A percentile compares a stretch with the other conserved stretches of the same genome.
phyloP scores from a whole-genome alignment of 2,329 filamentous ascomycete genomes.

The Diplodia sapinea region DNA sequence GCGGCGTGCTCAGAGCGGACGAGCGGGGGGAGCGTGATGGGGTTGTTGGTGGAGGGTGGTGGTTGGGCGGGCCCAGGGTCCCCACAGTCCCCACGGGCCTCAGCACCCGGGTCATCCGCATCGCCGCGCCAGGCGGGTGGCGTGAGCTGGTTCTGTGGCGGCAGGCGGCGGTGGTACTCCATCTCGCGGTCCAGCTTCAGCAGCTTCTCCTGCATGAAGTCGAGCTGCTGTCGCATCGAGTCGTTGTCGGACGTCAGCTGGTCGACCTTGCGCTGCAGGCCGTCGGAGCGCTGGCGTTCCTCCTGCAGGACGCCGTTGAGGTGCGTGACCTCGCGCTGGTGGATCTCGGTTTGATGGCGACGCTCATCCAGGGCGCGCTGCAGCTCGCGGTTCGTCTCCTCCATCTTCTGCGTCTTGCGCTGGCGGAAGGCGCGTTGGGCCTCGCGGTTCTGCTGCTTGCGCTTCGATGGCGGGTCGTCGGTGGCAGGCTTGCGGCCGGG shows the following conservation, averaged over 20 bases:
- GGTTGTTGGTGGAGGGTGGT: conserved; percentile 1
- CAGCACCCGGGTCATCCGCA: conserved; percentile 23
- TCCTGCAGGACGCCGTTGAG: conserved; percentile 26
- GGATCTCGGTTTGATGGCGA: conserved; percentile 34
- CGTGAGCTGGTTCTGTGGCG: conserved; percentile 31
- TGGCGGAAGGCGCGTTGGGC: conserved; percentile 92
- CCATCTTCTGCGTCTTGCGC: conserved; percentile 81
- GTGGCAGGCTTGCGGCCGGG: conserved; percentile 93
- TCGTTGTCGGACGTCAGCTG: conserved; percentile 32
- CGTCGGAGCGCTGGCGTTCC: conserved; percentile 32
- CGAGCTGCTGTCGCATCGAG: conserved; percentile 31
- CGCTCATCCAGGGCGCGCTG: conserved; percentile 41
- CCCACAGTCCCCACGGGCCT: conserved; percentile 30
- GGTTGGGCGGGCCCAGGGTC: conserved; percentile 20
- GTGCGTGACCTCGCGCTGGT: conserved; percentile 31
- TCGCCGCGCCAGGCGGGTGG: conserved; percentile 31
- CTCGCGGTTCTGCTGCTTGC: conserved; percentile 91
- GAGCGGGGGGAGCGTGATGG: conserved; percentile 30
- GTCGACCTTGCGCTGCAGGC: conserved; percentile 31
- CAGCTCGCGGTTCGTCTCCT: conserved; percentile 60
- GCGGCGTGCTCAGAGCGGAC: conserved; percentile 23
- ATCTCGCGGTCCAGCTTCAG: conserved; percentile 29
- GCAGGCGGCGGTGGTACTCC: conserved; percentile 27
- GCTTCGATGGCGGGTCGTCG: conserved; percentile 89
- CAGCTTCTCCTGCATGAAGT: conserved; percentile 29